Evolutionary conservation across 2,329 filamentous ascomycete genomes (phyloP), one percentile per base, ranked within the genome.

Genomic region (Penicillium sp.): DNA sequence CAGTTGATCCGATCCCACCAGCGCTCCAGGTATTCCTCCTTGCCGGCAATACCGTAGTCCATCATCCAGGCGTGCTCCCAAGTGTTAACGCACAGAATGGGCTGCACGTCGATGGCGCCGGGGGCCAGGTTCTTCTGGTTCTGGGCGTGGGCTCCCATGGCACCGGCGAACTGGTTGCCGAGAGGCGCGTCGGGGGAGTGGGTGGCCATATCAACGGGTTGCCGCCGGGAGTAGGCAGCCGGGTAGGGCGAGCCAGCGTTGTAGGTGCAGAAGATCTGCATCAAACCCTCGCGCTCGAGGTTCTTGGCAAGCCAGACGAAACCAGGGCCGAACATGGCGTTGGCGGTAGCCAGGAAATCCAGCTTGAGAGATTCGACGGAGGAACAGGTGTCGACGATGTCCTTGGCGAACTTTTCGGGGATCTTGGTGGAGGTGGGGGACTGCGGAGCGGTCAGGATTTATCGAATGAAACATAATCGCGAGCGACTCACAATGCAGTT

Each of bases 1-100:
- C 94, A 99, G 74, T 99, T 85, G 61, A 99, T 86, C 48, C 78
- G 79, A 46, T 89, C 75, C 94, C 94, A 99, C 93, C 93, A 97
- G 39, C 81, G 80, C 69, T 88, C 82, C 48, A 92, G 79, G 71
- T 84, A 99, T 47, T 78, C 74, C 48, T 79, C 78, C 84, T 96
- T 99, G 45, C 90, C 90, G 42, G 78, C 80, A 51, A 86, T 72
- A 5, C 87, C 87, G 73, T 89, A 96, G 71, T 97, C 91, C 50
- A 83, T 82, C 70, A 97, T 76, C 84, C 89, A 99, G 8, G 88
- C 86, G 74, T 97, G 94, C 78, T 97, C 87, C 94, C 94, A 99
- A 5, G 91, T 96, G 76, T 91, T 97, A 54, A 97, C 82, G 70
- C 93, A 96, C 64, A 99, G 77, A 55, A 97, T 79, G 12, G 93